Percentiles rank a stretch among this genome's conserved stretches.
These are phyloP conservation scores for Hypoxylon sp. DNA, from an alignment of 2,329 filamentous ascomycete genomes.

Conservation along the genomic window DNA sequence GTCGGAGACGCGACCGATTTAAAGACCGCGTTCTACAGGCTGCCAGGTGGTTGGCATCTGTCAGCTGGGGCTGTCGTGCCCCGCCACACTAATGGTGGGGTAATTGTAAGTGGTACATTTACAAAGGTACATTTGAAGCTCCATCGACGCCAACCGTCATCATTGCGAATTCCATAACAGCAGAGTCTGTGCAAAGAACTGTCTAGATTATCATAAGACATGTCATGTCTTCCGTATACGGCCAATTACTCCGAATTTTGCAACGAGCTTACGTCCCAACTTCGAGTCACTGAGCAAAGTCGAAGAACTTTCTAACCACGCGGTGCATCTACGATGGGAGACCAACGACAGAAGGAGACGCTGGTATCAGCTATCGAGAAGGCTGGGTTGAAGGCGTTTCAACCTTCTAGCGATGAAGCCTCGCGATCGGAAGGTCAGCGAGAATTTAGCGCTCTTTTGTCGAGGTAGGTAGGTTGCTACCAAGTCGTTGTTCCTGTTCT, in stretches of 20 bases:
- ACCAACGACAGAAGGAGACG: constrained; percentile 45
- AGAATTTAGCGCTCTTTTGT: constrained; percentile 63
- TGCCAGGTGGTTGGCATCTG: background rate
- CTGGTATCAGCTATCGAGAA: constrained; percentile 54
- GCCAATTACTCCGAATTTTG: background rate
- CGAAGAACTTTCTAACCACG: background rate
- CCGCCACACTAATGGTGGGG: constrained; percentile 1
- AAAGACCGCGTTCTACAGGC: constrained; percentile 30
- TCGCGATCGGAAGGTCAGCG: constrained; percentile 54
- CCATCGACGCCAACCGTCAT: constrained; percentile 4
- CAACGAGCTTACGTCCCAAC: background rate
- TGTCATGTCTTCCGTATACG: background rate
- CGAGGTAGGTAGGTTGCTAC: constrained; percentile 57
- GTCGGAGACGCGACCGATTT: constrained; percentile 30
- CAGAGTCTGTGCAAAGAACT: too few species aligned
- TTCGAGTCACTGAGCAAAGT: background rate
- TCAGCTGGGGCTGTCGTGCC: background rate
- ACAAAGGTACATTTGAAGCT: background rate
- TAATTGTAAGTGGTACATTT: background rate
- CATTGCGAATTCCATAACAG: background rate
- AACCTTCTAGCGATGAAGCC: constrained; percentile 56
- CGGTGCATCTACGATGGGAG: constrained; percentile 28
- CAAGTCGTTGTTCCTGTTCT: constrained; percentile 41
- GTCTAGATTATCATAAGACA: background rate
- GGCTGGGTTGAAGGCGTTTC: constrained; percentile 64